phyloP scores from a whole-genome alignment of 1,139 yeast genomes.

The Petasospora fabianii region DNA sequence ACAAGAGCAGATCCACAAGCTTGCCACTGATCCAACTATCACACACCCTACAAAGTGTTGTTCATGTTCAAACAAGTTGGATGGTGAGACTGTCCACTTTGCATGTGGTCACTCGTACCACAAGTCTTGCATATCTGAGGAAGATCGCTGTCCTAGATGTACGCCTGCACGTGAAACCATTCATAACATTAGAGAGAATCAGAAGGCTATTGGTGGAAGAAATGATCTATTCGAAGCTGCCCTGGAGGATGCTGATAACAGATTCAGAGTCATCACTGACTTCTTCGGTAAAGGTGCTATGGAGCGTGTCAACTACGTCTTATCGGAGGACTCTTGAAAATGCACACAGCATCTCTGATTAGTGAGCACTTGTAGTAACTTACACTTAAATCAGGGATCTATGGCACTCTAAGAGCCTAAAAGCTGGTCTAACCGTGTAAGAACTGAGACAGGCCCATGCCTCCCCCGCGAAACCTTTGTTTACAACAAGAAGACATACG shows the following conservation, averaged over 20 bases:
- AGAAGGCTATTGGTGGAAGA: constrained; percentile 58
- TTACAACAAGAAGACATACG: too few relatives aligned
- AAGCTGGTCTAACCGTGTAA: too few relatives aligned
- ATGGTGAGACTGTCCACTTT: constrained; percentile 80
- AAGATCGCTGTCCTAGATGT: constrained; percentile 66
- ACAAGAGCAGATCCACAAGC: constrained; percentile 47
- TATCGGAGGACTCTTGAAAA: constrained; percentile 6
- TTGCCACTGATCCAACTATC: constrained; percentile 47
- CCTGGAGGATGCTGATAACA: constrained; percentile 47
- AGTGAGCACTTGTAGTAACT: too few relatives aligned
- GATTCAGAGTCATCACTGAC: constrained; percentile 73
- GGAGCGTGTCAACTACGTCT: constrained; percentile 23
- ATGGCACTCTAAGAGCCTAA: too few relatives aligned
- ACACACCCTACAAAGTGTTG: constrained; percentile 71
- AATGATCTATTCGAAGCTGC: constrained; percentile 60
- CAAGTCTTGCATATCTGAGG: constrained; percentile 68
- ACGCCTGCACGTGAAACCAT: constrained; percentile 64
- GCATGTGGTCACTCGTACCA: constrained; percentile 87
- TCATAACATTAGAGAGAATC: constrained; percentile 54
- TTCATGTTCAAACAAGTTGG: constrained; percentile 65
- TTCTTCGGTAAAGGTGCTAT: constrained; percentile 86
- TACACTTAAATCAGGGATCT: too few relatives aligned
- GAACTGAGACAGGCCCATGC: too few relatives aligned
- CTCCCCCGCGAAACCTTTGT: too few relatives aligned
- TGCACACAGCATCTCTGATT: too few relatives aligned